Evolutionary conservation across 257 asterid genomes (phyloP).

Genomic region (Anisodus tanguticus): DNA sequence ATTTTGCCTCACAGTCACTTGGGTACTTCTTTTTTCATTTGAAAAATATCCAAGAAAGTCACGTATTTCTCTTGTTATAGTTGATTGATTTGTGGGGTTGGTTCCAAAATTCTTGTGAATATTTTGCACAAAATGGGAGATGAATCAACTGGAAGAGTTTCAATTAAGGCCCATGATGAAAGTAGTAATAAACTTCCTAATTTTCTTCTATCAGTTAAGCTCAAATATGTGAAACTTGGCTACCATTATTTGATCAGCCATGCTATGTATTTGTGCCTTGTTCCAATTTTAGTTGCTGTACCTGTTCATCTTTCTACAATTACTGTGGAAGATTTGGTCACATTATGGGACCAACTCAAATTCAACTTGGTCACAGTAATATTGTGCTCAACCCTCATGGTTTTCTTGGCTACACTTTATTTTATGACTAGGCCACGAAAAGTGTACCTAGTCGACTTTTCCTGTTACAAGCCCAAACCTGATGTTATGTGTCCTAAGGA

Average conservation of each 20-base stretch:
- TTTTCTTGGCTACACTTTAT: slow-evolving; percentile 59
- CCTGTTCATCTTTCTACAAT: slow-evolving; percentile 47
- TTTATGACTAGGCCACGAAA: slow-evolving; percentile 67
- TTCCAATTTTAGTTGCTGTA: slow-evolving; percentile 47
- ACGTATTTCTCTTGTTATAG: neutral
- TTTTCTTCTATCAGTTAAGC: slow-evolving; percentile 55
- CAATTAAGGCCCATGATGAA: slow-evolving; percentile 38
- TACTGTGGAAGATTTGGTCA: slow-evolving; percentile 43
- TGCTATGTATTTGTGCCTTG: slow-evolving; percentile 52
- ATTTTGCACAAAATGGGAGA: slow-evolving; percentile 42
- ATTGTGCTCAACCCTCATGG: slow-evolving; percentile 48
- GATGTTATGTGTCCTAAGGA: slow-evolving; percentile 58
- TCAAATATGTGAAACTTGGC: slow-evolving; percentile 71
- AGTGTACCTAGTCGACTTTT: slow-evolving; percentile 64
- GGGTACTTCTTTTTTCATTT: neutral
- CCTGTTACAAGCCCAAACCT: slow-evolving; percentile 63
- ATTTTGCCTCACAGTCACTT: neutral
- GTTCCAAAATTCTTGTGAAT: neutral
- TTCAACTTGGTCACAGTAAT: slow-evolving; percentile 55
- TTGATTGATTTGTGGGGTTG: slow-evolving; percentile 17
- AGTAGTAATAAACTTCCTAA: slow-evolving; percentile 50
- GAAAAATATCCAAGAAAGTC: slow-evolving; percentile 9
- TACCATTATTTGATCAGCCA: slow-evolving; percentile 62
- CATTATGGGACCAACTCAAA: slow-evolving; percentile 53
- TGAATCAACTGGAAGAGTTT: slow-evolving; percentile 39